Conservation (phyloP, 805 yeast species). For the Kluyveromyces dobzhanskii region DNA sequence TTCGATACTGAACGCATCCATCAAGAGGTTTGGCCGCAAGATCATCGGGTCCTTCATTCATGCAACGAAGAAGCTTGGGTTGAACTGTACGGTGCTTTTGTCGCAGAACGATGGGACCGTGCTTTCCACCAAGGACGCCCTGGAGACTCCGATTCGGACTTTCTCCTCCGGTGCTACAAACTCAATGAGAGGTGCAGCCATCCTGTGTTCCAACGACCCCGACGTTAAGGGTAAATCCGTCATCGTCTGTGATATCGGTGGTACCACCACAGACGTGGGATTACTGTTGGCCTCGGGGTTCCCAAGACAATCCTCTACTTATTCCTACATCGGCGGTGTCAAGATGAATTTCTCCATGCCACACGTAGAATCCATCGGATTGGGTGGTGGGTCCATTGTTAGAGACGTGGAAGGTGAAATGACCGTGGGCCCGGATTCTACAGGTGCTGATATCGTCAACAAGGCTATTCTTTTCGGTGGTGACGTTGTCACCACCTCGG, state of each 20-base stretch:
- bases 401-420: constrained; percentile 21
- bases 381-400: constrained; percentile 44
- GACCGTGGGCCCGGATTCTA: constrained; percentile 41
- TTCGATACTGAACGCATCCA: constrained; percentile 39
- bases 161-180: constrained; percentile 44
- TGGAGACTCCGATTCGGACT: constrained; percentile 36
- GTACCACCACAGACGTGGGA: constrained; percentile 46
- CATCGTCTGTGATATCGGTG: constrained; percentile 42
- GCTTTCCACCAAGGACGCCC: constrained; percentile 33
- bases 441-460: constrained; percentile 34
- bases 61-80: constrained; percentile 32
- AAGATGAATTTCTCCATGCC: constrained; percentile 44
- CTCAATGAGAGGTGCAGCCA: constrained; percentile 41
- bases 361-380: constrained; percentile 40
- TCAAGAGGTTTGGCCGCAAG: constrained; percentile 34
- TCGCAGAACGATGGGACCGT: constrained; percentile 46
- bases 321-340: constrained; percentile 39
- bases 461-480: constrained; percentile 38
- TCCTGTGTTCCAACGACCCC: constrained; percentile 25
- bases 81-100: constrained; percentile 33
- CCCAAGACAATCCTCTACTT: constrained; percentile 39
- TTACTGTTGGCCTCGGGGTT: constrained; percentile 37
- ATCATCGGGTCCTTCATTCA: constrained; percentile 33
- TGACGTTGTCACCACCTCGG: constrained; percentile 32
- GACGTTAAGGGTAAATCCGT: constrained; percentile 21